Evolutionary conservation across 2,329 filamentous ascomycete genomes (phyloP).

Genomic region (Septoria linicola): DNA sequence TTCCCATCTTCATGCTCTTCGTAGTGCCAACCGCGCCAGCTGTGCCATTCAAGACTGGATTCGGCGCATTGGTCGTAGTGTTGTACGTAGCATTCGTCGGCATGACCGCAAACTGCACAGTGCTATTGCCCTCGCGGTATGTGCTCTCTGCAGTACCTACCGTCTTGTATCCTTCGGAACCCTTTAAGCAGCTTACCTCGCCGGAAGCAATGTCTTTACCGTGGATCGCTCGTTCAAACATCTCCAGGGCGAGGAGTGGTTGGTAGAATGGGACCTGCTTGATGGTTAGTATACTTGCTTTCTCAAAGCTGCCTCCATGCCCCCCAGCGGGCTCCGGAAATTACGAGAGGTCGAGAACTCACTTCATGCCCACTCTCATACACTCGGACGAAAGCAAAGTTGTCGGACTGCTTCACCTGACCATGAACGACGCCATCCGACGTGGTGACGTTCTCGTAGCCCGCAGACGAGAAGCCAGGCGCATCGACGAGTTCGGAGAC

Average conservation of each 20-base stretch:
- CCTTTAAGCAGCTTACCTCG: constrained; percentile 20
- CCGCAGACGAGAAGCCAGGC: constrained; percentile 45
- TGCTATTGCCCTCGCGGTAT: constrained; percentile 45
- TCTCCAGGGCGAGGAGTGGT: constrained; percentile 45
- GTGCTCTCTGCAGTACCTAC: constrained; percentile 31
- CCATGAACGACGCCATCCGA: constrained; percentile 48
- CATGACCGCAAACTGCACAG: constrained; percentile 48
- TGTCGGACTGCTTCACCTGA: constrained; percentile 53
- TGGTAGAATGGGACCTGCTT: constrained; percentile 58
- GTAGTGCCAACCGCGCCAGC: not conserved
- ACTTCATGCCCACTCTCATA: constrained; percentile 50
- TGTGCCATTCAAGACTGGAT: constrained; percentile 15
- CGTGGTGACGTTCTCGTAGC: constrained; percentile 50
- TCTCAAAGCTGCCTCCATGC: no score
- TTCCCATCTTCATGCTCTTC: constrained; percentile 2
- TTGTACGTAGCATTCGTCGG: constrained; percentile 48
- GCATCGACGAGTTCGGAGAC: constrained; percentile 44
- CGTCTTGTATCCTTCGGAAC: constrained; percentile 26
- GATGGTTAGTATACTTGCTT: no score
- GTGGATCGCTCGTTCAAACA: constrained; percentile 51
- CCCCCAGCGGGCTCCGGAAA: no score
- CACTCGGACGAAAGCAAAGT: constrained; percentile 53
- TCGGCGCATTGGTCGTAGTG: constrained; percentile 24
- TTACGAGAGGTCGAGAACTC: no score
- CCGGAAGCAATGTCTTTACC: constrained; percentile 55